Evolutionary conservation across 2,329 filamentous ascomycete genomes (phyloP), one percentile per base, ranked within the genome.

Genomic region (Periconia sp.): DNA sequence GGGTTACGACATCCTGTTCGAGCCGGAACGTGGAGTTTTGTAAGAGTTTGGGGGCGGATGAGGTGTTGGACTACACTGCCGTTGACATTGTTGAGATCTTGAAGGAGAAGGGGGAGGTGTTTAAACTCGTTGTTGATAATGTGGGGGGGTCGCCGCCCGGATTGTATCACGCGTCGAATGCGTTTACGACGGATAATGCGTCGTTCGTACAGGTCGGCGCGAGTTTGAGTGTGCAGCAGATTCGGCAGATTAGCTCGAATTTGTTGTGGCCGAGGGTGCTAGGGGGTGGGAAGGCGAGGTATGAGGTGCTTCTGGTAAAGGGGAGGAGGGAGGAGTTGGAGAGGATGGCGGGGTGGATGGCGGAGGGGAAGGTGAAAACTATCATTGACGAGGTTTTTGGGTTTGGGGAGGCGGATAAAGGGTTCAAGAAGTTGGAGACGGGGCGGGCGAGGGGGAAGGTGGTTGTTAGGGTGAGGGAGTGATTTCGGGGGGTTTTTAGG

Each of bases 1-100:
- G 81, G 56, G 85, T 89, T 31, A 83, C 81, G 1, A 77, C 78
- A 2, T 80, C 79, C 5, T 89, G 86, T 62, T 88, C 85, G 10
- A 77, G 74, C 0, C 67, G 68, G 6, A 89, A 88, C 65, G 74
- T 79, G 0, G 78, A 82, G 43, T 67, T 88, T 1, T 85, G 83
- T 63, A 78, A 78, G 55, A 70, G 72, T 2, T 69, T 89, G 1
- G 86, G 86, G 1, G 86, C 86, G 7, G 84, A 88, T 59, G 81
- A 85, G 54, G 79, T 87, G 30, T 76, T 88, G 45, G 83, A 88
- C 61, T 88, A 88, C 65, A 81, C 78, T 17, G 69, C 72, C 0
- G 66, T 72, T 30, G 72, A 86, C 63, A 69, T 87, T 2, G 62
- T 78, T 5, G 71, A 74, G 20, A 67, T 65, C 2, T 68, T 88